Evolutionary conservation across 192 early-diverging fungal species (phyloP).

Genomic region (Lobulomyces angularis): DNA sequence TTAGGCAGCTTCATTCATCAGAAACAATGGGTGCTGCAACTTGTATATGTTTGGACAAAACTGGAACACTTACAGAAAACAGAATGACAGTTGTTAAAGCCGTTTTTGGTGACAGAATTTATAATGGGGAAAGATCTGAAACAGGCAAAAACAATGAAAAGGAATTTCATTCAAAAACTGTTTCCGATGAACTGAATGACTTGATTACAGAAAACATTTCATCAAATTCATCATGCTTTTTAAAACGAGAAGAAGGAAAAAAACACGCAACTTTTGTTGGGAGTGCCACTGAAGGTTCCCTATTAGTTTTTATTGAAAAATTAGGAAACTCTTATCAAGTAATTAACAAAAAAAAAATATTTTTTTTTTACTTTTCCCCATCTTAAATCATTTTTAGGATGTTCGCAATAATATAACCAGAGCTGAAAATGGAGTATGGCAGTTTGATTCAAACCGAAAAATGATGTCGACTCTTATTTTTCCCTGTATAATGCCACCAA

Average conservation of each 20-base stretch:
- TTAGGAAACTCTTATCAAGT: background rate
- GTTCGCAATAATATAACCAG: slow-evolving; percentile 21
- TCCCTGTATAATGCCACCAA: too few species aligned
- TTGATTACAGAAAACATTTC: background rate
- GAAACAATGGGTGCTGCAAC: too few species aligned
- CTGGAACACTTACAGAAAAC: too few species aligned
- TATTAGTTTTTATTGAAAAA: background rate
- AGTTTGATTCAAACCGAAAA: slow-evolving; percentile 43
- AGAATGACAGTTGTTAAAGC: too few species aligned
- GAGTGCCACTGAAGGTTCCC: background rate
- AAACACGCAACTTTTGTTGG: background rate
- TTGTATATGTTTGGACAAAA: too few species aligned
- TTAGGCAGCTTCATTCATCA: too few species aligned
- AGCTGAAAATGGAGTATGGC: slow-evolving; percentile 42
- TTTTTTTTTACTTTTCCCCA: too few species aligned
- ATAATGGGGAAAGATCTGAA: too few species aligned
- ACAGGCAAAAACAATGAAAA: too few species aligned
- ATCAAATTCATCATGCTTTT: background rate
- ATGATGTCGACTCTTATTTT: slow-evolving; percentile 44
- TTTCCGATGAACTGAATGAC: background rate
- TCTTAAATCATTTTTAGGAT: too few species aligned
- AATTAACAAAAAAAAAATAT: too few species aligned
- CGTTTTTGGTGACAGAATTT: too few species aligned
- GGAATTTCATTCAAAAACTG: background rate
- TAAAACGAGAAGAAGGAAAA: background rate